Percentiles rank a stretch among this genome's conserved stretches.
Conservation (phyloP, 495 filamentous ascomycete species). For the Neurospora sp. region DNA sequence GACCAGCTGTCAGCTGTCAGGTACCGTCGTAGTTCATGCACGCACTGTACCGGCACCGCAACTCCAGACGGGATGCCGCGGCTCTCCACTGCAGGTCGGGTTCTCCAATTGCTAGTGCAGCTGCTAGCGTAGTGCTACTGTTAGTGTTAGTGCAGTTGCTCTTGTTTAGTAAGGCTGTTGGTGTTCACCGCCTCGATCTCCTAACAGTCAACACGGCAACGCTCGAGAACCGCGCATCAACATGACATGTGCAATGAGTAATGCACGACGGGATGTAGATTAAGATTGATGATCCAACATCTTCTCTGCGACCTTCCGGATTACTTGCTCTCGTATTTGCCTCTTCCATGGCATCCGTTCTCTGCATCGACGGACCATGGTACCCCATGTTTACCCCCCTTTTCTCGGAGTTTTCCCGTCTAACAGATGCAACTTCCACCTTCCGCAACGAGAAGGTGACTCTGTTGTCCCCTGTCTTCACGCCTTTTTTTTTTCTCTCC, state of each 20-base stretch:
- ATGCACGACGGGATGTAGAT: not conserved
- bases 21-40: not conserved
- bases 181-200: not conserved
- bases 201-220: not conserved
- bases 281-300: not conserved
- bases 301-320: not conserved
- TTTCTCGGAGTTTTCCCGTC: not conserved
- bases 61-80: not conserved
- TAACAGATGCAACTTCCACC: not conserved
- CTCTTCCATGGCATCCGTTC: not conserved
- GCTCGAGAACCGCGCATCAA: not conserved
- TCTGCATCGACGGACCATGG: not conserved
- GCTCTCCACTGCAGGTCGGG: not conserved
- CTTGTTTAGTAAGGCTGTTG: not conserved
- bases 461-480: not conserved
- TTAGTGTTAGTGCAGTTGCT: not conserved
- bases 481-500: not conserved
- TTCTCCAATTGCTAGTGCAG: not conserved
- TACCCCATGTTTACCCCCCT: not conserved
- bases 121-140: not conserved
- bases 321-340: not conserved
- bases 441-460: constrained; percentile 7
- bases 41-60: not conserved
- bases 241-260: not conserved
- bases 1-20: not conserved